Evolutionary conservation across 2,329 filamentous ascomycete genomes (phyloP), one percentile per base, ranked within the genome.

Genomic region (Pezicula radicicola): DNA sequence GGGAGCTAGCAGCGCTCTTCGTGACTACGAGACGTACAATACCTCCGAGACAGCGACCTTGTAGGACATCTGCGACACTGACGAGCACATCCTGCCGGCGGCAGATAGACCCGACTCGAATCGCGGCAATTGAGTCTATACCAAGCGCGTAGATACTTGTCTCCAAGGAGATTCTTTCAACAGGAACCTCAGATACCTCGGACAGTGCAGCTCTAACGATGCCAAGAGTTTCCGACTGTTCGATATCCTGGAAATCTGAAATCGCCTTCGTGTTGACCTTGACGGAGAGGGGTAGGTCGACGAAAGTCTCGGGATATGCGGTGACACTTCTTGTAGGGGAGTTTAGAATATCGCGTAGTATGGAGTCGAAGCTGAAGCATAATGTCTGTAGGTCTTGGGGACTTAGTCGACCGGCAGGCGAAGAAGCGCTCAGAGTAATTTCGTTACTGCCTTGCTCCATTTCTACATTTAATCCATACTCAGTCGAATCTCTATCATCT

Each of bases 391-490:
- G 27, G 18, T 47, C 27, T 13, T 47, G 16, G 5, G 27, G 15
- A 13, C 18, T 36, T 9, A 43, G 35, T n/a, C 18, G 33, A 15
- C 33, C 35, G 4, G 47, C 47, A 12, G 35, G 33, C 4, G 35
- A 42, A 6, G 47, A 21, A 27, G 36, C 19, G 13, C 47, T 42
- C 36, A 49, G 15, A 15, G 25, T 27, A 25, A 49, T 16, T n/a
- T 28, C 7, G 7, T 49, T 13, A 13, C 13, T 16, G 7, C 39
- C 28, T 43, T 49, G 36, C 19, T 49, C 47, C 6, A 49, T 15
- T 21, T 49, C 47, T 9, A 42, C 47, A 28, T 49, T 49, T 5
- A 49, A 27, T 10, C 47, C 35, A 27, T 49, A 49, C 33, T 49
- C 47, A 15, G 47, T 42, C 15, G 36, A 9, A 49, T 49, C 47